Evolutionary conservation across 2,329 filamentous ascomycete genomes (phyloP).

Genomic region (Phaeosphaeriaceae sp.): DNA sequence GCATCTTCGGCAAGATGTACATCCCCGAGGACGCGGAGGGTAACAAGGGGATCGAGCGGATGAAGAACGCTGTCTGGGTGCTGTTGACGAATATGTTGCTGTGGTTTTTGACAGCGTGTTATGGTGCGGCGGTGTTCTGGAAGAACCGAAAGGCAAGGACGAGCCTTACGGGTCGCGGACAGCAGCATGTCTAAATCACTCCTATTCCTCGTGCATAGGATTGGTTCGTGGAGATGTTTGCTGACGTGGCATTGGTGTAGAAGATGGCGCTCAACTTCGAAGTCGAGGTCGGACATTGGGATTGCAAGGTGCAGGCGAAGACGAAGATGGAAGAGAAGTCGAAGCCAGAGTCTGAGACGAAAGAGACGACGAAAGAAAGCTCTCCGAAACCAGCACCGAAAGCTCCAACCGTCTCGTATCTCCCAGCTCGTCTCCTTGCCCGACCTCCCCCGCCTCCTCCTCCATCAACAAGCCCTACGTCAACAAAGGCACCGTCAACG

Average conservation of each 20-base stretch:
- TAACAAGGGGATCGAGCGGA: conserved; percentile 69
- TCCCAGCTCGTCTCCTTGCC: not conserved
- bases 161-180: conserved; percentile 24
- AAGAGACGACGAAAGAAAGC: not conserved
- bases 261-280: conserved; percentile 9
- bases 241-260: conserved; percentile 10
- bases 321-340: not conserved
- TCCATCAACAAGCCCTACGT: not conserved
- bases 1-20: conserved; percentile 82
- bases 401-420: not conserved
- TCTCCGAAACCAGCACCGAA: not conserved
- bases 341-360: not conserved
- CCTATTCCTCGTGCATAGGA: not conserved
- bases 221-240: not conserved
- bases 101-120: conserved; percentile 72
- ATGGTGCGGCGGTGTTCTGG: conserved; percentile 65
- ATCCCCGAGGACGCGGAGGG: conserved; percentile 72
- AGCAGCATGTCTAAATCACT: conserved; percentile 29
- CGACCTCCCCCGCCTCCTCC: not conserved
- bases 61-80: conserved; percentile 89
- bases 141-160: conserved; percentile 39
- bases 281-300: conserved; percentile 5
- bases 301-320: not conserved
- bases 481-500: not conserved
- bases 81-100: conserved; percentile 76